Percentiles rank a stretch among this genome's conserved stretches.
Evolutionary conservation across 139 green algal genomes (phyloP).

Genomic region (Ulvella scutata): DNA sequence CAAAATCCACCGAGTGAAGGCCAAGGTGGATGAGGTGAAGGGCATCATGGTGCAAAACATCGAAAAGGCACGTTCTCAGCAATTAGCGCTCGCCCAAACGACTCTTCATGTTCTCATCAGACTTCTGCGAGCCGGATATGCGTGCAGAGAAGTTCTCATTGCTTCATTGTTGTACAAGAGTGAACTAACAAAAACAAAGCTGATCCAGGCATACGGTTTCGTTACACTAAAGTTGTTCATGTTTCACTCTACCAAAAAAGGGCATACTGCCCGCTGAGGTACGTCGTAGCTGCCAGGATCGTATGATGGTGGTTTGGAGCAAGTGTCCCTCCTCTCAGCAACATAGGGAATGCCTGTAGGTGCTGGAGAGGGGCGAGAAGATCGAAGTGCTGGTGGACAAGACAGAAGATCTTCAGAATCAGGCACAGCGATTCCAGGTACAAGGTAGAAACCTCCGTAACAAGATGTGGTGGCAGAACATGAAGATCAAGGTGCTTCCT

Average conservation of each 20-base stretch:
- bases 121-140: too few relatives aligned
- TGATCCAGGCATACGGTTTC: too few relatives aligned
- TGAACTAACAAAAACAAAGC: too few relatives aligned
- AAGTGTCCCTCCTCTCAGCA: too few relatives aligned
- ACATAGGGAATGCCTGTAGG: conserved; percentile 19
- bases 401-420: conserved; percentile 48
- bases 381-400: conserved; percentile 92
- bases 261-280: too few relatives aligned
- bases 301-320: too few relatives aligned
- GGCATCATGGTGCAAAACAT: conserved; percentile 88
- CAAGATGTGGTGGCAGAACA: conserved; percentile 78
- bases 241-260: too few relatives aligned
- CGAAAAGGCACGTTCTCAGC: conserved; percentile 32
- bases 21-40: conserved; percentile 72
- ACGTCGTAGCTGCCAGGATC: too few relatives aligned
- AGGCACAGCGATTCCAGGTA: conserved; percentile 31
- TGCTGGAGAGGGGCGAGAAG: conserved; percentile 81
- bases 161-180: too few relatives aligned
- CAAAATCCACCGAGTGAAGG: conserved; percentile 75
- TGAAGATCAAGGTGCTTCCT: conserved; percentile 68
- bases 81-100: not conserved
- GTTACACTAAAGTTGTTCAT: too few relatives aligned
- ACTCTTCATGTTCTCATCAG: too few relatives aligned
- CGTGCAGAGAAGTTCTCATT: too few relatives aligned
- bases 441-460: conserved; percentile 42